These are phyloP conservation scores for Pythium catenulatum DNA, from an alignment of 352 stramenopile species.

Conservation along the genomic window DNA sequence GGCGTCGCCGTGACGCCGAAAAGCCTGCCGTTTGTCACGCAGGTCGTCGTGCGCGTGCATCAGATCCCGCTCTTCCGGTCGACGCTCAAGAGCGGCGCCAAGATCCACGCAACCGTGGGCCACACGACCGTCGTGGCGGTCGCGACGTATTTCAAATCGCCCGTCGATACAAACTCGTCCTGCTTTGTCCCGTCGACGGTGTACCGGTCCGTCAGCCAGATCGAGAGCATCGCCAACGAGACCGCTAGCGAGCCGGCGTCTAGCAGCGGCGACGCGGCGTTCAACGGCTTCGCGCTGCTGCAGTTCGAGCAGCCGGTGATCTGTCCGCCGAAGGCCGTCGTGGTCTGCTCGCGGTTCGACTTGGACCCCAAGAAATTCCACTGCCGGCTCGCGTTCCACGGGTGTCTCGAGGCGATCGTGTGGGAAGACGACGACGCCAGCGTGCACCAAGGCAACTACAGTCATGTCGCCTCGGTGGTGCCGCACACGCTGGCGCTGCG, in stretches of 20 bases:
- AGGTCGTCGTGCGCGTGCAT: constrained; percentile 76
- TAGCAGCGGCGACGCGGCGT: background rate
- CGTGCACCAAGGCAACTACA: background rate
- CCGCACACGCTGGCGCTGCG: constrained; percentile 46
- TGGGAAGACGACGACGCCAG: constrained; percentile 28
- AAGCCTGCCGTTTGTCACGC: constrained; percentile 71
- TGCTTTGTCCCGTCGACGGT: constrained; percentile 67
- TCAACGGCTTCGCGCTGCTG: constrained; percentile 73
- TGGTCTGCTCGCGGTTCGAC: constrained; percentile 89
- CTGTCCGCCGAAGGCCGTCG: constrained; percentile 70
- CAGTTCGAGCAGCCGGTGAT: constrained; percentile 85
- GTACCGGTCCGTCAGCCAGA: constrained; percentile 71
- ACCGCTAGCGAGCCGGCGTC: background rate
- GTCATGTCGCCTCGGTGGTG: background rate
- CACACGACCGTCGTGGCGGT: constrained; percentile 86
- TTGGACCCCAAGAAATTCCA: constrained; percentile 76
- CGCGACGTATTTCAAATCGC: constrained; percentile 78
- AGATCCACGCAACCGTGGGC: constrained; percentile 86
- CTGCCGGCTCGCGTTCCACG: constrained; percentile 89
- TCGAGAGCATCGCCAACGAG: constrained; percentile 50
- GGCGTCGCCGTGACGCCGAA: constrained; percentile 76
- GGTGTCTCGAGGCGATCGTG: constrained; percentile 70
- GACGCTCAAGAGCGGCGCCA: constrained; percentile 78
- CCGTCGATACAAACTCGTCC: background rate
- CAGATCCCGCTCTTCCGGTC: constrained; percentile 80